Percentiles rank a stretch among this genome's conserved stretches.
Conservation (phyloP, 768 basidiomycete genomes). For the Serendipita indica region DNA sequence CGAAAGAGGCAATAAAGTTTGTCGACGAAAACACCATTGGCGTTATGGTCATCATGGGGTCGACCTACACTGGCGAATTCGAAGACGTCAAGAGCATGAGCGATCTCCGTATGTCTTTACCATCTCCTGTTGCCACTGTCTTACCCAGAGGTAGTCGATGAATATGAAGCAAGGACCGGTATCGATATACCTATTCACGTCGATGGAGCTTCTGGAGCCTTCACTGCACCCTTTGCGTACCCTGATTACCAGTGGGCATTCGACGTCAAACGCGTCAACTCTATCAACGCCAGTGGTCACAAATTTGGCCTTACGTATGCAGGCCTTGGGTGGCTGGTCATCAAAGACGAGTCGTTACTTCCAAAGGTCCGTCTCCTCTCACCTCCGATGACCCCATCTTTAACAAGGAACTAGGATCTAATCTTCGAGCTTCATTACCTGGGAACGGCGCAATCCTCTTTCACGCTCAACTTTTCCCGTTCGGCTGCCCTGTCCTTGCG, state of each 20-base stretch:
- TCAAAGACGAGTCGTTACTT: conserved; percentile 39
- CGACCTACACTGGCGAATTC: conserved; percentile 42
- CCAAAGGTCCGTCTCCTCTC: conserved; percentile 31
- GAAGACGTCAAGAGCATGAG: conserved; percentile 82
- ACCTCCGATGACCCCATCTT: not conserved
- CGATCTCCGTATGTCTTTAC: conserved; percentile 27
- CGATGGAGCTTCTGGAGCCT: conserved; percentile 46
- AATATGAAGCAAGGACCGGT: conserved; percentile 32
- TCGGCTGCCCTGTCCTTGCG: conserved; percentile 46
- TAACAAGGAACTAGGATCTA: conserved; percentile 31
- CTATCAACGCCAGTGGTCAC: conserved; percentile 46
- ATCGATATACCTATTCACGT: conserved; percentile 39
- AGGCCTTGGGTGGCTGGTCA: conserved; percentile 52
- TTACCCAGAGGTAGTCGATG: conserved; percentile 29
- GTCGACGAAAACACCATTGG: conserved; percentile 64
- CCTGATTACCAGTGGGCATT: conserved; percentile 45
- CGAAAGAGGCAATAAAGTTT: conserved; percentile 45
- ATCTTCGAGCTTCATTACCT: conserved; percentile 47
- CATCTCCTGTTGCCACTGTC: not conserved
- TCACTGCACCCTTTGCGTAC: conserved; percentile 49
- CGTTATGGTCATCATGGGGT: conserved; percentile 43
- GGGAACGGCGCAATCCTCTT: conserved; percentile 56
- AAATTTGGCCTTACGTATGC: conserved; percentile 44
- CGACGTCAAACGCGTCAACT: conserved; percentile 43
- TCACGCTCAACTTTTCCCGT: conserved; percentile 47